These are phyloP conservation scores for Nakazawaea ishiwadae DNA, from an alignment of 805 yeast genomes.

Conservation along the genomic window DNA sequence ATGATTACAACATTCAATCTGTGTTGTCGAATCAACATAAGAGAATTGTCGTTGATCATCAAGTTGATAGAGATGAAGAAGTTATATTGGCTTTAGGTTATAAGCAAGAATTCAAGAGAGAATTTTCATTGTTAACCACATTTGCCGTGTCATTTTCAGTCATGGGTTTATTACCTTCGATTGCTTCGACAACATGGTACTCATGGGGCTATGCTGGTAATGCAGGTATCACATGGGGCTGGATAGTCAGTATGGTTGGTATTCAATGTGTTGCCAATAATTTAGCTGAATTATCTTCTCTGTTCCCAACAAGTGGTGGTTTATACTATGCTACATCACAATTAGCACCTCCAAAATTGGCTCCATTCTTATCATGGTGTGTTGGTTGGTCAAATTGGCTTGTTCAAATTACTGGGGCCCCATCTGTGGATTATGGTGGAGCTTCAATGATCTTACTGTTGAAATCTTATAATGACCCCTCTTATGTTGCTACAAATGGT, in stretches of 20 bases:
- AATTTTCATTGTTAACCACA: slow-evolving; percentile 50
- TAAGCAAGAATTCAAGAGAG: slow-evolving; percentile 62
- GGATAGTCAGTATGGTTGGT: slow-evolving; percentile 49
- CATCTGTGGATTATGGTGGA: slow-evolving; percentile 53
- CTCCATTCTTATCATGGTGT: slow-evolving; percentile 54
- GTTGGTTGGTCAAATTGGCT: slow-evolving; percentile 65
- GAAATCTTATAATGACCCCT: slow-evolving; percentile 33
- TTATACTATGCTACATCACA: slow-evolving; percentile 65
- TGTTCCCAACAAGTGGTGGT: slow-evolving; percentile 67
- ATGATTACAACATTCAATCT: slow-evolving; percentile 21
- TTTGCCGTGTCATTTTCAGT: slow-evolving; percentile 65
- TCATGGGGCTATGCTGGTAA: slow-evolving; percentile 59
- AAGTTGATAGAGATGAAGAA: slow-evolving; percentile 45
- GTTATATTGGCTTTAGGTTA: slow-evolving; percentile 55
- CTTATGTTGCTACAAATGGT: slow-evolving; percentile 39
- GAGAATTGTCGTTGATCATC: slow-evolving; percentile 38
- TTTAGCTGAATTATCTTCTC: slow-evolving; percentile 61
- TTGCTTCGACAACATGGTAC: slow-evolving; percentile 59
- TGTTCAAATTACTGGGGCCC: slow-evolving; percentile 59
- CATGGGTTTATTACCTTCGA: slow-evolving; percentile 60
- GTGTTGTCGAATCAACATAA: slow-evolving; percentile 20
- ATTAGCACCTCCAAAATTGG: slow-evolving; percentile 50
- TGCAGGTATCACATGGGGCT: slow-evolving; percentile 64
- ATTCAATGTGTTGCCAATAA: slow-evolving; percentile 54
- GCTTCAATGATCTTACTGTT: slow-evolving; percentile 55